A percentile compares a stretch with the other conserved stretches of the same genome.
Evolutionary conservation across 2,329 filamentous ascomycete genomes (phyloP).

Genomic region (Diplocarpon mali): DNA sequence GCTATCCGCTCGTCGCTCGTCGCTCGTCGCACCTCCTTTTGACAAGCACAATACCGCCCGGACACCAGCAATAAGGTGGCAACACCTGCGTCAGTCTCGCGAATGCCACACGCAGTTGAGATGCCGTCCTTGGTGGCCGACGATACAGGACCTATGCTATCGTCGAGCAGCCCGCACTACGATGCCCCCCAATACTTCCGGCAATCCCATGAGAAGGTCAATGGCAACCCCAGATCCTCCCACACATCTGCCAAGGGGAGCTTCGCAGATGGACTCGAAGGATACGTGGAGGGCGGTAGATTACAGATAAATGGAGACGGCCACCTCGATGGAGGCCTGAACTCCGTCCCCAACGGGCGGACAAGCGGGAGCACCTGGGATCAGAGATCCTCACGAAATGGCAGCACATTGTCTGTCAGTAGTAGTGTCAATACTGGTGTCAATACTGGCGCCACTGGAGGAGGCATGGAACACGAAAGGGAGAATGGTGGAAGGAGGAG

Average conservation of each 20-base stretch:
- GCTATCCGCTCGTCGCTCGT: slow-evolving; percentile 2
- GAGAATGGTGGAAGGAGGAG: slow-evolving; percentile 16
- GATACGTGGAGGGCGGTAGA: slow-evolving; percentile 23
- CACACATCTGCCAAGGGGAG: slow-evolving; percentile 27
- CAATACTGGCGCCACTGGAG: slow-evolving; percentile 19
- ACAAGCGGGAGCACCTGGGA: slow-evolving; percentile 33
- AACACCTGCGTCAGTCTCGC: slow-evolving; percentile 16
- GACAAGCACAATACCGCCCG: slow-evolving; percentile 10
- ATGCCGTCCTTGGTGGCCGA: slow-evolving; percentile 42
- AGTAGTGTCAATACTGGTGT: slow-evolving; percentile 3
- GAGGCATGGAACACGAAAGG: slow-evolving; percentile 19
- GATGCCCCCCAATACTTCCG: slow-evolving; percentile 30
- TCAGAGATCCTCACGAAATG: slow-evolving; percentile 23
- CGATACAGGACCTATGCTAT: slow-evolving; percentile 26
- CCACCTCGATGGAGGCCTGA: slow-evolving; percentile 40
- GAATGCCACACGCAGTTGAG: slow-evolving; percentile 34
- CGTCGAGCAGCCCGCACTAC: slow-evolving; percentile 21
- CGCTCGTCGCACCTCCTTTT: slow-evolving; percentile 18
- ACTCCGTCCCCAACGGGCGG: slow-evolving; percentile 46
- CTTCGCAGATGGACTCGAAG: slow-evolving; percentile 24
- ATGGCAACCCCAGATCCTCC: slow-evolving; percentile 25
- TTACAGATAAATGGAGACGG: slow-evolving; percentile 23
- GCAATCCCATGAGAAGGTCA: slow-evolving; percentile 25
- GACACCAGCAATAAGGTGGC: slow-evolving; percentile 18
- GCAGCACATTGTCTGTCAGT: slow-evolving; percentile 24